These are phyloP conservation scores for Ilex aquifolium DNA, from an alignment of 257 asterid species.

Conservation along the genomic window DNA sequence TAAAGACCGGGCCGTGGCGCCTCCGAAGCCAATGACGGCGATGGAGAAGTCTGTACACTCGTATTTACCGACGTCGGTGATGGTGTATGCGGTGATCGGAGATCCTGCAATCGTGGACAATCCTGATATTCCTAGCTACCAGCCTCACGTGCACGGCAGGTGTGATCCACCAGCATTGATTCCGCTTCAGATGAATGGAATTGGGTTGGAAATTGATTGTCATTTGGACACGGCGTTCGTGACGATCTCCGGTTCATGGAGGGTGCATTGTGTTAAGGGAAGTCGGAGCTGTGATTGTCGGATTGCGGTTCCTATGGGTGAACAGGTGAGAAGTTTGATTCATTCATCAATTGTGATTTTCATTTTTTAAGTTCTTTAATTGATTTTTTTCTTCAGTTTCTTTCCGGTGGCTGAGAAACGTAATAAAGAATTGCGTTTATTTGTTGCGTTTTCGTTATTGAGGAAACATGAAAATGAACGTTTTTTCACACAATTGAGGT, in stretches of 20 bases:
- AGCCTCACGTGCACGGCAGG: slow-evolving; percentile 96
- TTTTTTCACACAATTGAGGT: too few species aligned
- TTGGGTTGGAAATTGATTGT: slow-evolving; percentile 59
- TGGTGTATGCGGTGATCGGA: slow-evolving; percentile 75
- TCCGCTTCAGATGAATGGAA: slow-evolving; percentile 82
- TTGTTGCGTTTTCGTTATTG: too few species aligned
- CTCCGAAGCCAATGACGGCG: slow-evolving; percentile 56
- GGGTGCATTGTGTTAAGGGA: slow-evolving; percentile 91
- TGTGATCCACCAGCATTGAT: slow-evolving; percentile 87
- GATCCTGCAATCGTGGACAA: slow-evolving; percentile 85
- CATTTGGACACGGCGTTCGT: slow-evolving; percentile 70
- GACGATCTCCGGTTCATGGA: slow-evolving; percentile 70
- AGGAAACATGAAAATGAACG: too few species aligned
- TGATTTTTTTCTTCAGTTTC: too few species aligned
- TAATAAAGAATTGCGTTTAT: too few species aligned
- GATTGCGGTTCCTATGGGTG: slow-evolving; percentile 87
- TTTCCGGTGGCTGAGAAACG: too few species aligned
- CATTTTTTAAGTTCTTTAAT: too few species aligned
- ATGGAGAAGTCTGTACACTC: slow-evolving; percentile 52
- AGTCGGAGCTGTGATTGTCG: slow-evolving; percentile 72
- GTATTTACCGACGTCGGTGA: slow-evolving; percentile 59
- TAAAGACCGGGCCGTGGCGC: slow-evolving; percentile 78
- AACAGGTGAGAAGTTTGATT: slow-evolving; percentile 43
- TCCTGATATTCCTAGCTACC: slow-evolving; percentile 95
- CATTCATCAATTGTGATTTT: too few species aligned